Percentiles rank a stretch among this genome's conserved stretches.
These are phyloP conservation scores for Cynara cardunculus DNA, from an alignment of 129 eudicot genomes.

Conservation along the genomic window DNA sequence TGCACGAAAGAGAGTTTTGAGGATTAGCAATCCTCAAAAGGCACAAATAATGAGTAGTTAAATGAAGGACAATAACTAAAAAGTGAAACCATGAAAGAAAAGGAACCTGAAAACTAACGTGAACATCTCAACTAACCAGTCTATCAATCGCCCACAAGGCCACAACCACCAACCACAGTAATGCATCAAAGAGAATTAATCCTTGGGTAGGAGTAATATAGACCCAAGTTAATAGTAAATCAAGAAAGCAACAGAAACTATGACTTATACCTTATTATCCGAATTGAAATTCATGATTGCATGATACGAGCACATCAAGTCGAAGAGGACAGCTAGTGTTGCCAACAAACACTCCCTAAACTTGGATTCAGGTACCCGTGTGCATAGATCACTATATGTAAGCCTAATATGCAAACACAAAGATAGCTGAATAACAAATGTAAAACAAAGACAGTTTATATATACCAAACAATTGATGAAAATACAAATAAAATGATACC, in stretches of 20 bases:
- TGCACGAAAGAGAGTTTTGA: background rate
- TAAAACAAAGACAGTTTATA: background rate
- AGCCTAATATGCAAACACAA: conserved; percentile 47
- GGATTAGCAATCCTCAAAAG: background rate
- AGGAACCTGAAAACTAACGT: background rate
- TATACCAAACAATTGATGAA: conserved; percentile 10
- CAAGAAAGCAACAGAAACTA: conserved; percentile 6
- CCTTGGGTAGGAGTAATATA: background rate
- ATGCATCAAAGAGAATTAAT: conserved; percentile 3
- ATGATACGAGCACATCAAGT: conserved; percentile 78
- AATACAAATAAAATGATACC: conserved; percentile 35
- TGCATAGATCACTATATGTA: conserved; percentile 92
- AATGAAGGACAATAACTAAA: background rate
- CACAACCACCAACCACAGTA: conserved; percentile 3
- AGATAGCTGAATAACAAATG: conserved; percentile 16
- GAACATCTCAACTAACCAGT: background rate
- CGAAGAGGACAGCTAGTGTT: conserved; percentile 72
- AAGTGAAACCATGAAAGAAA: background rate
- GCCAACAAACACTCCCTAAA: conserved; percentile 84
- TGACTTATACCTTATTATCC: conserved; percentile 52
- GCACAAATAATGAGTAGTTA: background rate
- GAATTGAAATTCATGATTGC: conserved; percentile 75
- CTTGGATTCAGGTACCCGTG: conserved; percentile 78
- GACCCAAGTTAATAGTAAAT: conserved; percentile 2
- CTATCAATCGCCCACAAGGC: background rate